Evolutionary conservation across 345 rosid species (phyloP).

Genomic region (Excoecaria cochinchinensis): DNA sequence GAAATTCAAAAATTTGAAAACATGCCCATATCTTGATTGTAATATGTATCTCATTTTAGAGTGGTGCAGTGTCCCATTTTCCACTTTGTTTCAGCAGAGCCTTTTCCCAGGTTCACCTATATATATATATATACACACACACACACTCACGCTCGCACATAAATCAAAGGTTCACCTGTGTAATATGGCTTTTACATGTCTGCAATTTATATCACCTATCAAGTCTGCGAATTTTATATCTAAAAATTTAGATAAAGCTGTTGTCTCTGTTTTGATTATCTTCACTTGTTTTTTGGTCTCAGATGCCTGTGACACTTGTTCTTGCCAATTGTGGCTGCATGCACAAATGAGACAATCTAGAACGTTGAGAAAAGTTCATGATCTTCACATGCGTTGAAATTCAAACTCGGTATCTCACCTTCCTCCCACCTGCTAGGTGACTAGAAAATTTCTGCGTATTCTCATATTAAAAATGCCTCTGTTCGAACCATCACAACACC

Average conservation of each 20-base stretch:
- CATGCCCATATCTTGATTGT: not conserved
- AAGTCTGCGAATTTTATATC: not conserved
- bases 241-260: not conserved
- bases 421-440: not conserved
- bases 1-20: not conserved
- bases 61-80: not conserved
- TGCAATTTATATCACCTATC: not conserved
- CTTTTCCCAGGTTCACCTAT: too few relatives aligned
- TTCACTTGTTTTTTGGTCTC: not conserved
- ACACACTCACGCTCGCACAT: too few relatives aligned
- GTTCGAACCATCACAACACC: not conserved
- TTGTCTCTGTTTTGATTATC: not conserved
- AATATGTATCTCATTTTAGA: not conserved
- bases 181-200: not conserved
- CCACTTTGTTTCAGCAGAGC: not conserved
- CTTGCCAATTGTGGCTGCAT: slow-evolving; percentile 7
- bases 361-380: not conserved
- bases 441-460: not conserved
- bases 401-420: not conserved
- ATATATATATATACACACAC: too few relatives aligned
- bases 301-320: not conserved
- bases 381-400: not conserved
- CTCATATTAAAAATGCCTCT: not conserved
- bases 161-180: not conserved
- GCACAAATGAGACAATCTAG: not conserved